These are phyloP conservation scores for Chaetoceros tenuissimus DNA, from an alignment of 108 stramenopile species.

Conservation along the genomic window DNA sequence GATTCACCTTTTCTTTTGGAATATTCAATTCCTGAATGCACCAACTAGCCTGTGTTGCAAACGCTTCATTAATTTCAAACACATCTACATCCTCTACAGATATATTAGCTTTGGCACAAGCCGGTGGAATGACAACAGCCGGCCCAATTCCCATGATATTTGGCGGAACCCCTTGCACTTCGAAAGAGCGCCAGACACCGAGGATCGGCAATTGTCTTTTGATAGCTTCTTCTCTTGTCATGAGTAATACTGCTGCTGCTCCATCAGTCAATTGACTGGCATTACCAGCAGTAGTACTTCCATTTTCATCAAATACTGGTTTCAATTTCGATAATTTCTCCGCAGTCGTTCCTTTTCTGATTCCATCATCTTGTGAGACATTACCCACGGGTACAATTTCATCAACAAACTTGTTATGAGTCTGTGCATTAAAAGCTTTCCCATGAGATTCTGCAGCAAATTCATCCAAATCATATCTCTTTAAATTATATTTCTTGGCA, in stretches of 20 bases:
- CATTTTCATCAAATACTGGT: slow-evolving; percentile 78
- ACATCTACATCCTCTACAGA: slow-evolving; percentile 75
- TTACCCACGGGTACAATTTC: slow-evolving; percentile 86
- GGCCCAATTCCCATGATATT: slow-evolving; percentile 92
- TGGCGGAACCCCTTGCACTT: slow-evolving; percentile 86
- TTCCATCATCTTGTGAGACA: slow-evolving; percentile 86
- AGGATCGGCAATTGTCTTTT: slow-evolving; percentile 60
- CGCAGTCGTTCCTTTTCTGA: slow-evolving; percentile 69
- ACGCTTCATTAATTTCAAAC: slow-evolving; percentile 97
- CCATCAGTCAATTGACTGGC: slow-evolving; percentile 92
- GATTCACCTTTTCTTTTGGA: slow-evolving; percentile 78
- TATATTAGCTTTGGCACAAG: slow-evolving; percentile 47
- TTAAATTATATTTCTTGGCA: slow-evolving; percentile 53
- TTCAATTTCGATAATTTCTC: slow-evolving; percentile 65
- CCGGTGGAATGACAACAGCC: slow-evolving; percentile 86
- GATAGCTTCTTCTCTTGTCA: slow-evolving; percentile 67
- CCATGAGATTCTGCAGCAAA: slow-evolving; percentile 82
- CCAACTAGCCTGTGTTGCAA: slow-evolving; percentile 85
- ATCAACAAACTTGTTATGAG: slow-evolving; percentile 58
- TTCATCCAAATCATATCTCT: slow-evolving; percentile 69
- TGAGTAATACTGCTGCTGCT: slow-evolving; percentile 89
- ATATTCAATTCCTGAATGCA: slow-evolving; percentile 60
- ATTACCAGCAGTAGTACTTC: slow-evolving; percentile 91
- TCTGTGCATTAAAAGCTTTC: slow-evolving; percentile 77
- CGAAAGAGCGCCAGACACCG: slow-evolving; percentile 73